A percentile compares a stretch with the other conserved stretches of the same genome.
These are phyloP conservation scores for Starmerella bacillaris DNA, from an alignment of 805 yeast genomes.

Conservation along the genomic window DNA sequence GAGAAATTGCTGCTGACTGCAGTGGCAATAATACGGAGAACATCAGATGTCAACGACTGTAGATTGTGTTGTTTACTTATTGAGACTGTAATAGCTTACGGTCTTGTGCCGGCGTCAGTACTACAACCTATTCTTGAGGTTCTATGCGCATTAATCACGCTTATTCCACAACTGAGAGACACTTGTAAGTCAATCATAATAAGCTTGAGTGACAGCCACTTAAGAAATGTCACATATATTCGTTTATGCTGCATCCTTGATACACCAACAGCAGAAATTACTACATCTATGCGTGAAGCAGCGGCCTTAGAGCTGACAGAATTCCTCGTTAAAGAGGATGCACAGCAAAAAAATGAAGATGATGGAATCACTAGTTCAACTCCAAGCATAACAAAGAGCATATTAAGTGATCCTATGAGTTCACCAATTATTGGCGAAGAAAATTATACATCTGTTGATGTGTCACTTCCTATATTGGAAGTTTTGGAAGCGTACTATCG, in stretches of 20 bases:
- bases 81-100: conserved; percentile 29
- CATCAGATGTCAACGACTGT: conserved; percentile 26
- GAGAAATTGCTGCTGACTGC: conserved; percentile 23
- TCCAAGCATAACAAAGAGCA: not conserved
- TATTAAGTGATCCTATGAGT: not conserved
- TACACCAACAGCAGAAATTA: conserved; percentile 14
- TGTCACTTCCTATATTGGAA: conserved; percentile 4
- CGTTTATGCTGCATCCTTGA: conserved; percentile 22
- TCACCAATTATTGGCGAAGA: conserved; percentile 1
- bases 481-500: conserved; percentile 7
- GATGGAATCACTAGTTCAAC: not conserved
- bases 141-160: conserved; percentile 29
- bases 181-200: conserved; percentile 27
- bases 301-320: conserved; percentile 22
- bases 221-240: conserved; percentile 23
- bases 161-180: conserved; percentile 24
- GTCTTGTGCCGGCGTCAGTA: conserved; percentile 29
- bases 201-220: conserved; percentile 26
- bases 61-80: conserved; percentile 28
- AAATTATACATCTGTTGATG: not conserved
- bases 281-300: conserved; percentile 23
- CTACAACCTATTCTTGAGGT: conserved; percentile 27
- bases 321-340: conserved; percentile 12
- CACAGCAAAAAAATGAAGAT: not conserved
- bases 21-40: conserved; percentile 26